Base-by-base conservation (phyloP, 345 rosid genomes). In the Dipteronia dyeriana region DNA sequence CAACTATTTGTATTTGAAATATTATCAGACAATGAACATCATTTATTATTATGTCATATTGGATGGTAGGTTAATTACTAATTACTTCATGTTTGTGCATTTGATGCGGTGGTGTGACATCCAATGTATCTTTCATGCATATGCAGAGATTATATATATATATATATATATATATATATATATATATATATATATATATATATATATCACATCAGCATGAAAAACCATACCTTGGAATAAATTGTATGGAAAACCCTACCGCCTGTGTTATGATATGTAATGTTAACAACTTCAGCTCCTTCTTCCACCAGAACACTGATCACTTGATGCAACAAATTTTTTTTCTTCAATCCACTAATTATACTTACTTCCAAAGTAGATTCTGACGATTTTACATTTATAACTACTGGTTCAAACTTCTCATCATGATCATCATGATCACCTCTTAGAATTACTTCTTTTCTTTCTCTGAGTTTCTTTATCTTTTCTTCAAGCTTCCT, bases 281-380 rank as follows among this genome's bases (percentile, higher is more conserved):
- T 31, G 26, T 31, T 76, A 9, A 57, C 29, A 41, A 76, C 59
- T 41, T 76, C 26, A 76, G 74, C 74, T 68, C 74, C 79, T 76
- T 59, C 79, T 41, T 76, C 74, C 26, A 25, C 54, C 0, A 76
- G 74, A 76, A 76, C 68, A 23, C 12, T 60, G 19, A 76, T 39
- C 23, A 66, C 59, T 17, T 72, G 45, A 39, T 61, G 53, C 31
- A 63, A 41, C 19, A 26, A 49, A 61, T 66, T 59, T 20, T 26
- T 43, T 13, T 25, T 57, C 12, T 41, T 49, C 61, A 6, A 8
- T 53, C 63, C 70, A 47, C 54, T 11, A 5, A 49, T 45, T 13
- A 77, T 41, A 13, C 39, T 62, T 6, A 70, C 61, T 29, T 76
- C 75, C 68, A 76, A 1, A 45, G 29, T 60, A 76, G 22, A 61